A percentile compares a stretch with the other conserved stretches of the same genome.
These are phyloP conservation scores for Schizosaccharomyces pombe DNA, from an alignment of 805 yeast species.

Conservation along the genomic window DNA sequence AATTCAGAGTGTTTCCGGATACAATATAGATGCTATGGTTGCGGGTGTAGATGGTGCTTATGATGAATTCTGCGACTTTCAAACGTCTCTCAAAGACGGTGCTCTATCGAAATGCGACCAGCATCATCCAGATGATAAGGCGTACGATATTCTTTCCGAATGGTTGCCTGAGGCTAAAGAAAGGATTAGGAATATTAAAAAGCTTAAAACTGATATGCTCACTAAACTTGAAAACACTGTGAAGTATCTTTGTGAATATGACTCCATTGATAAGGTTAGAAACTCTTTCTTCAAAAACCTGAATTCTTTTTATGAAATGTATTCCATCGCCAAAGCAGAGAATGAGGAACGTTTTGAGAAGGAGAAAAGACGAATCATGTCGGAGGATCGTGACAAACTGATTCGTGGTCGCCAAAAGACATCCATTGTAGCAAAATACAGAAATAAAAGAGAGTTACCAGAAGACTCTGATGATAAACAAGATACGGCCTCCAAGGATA, in stretches of 20 bases:
- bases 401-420: too few relatives aligned
- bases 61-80: conserved; percentile 19
- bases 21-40: not conserved
- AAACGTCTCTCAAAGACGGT: conserved; percentile 58
- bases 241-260: not conserved
- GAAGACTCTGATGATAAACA: not conserved
- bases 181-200: conserved; percentile 22
- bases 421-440: too few relatives aligned
- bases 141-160: conserved; percentile 35
- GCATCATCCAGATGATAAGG: conserved; percentile 67
- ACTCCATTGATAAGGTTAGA: not conserved
- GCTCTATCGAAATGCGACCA: conserved; percentile 54
- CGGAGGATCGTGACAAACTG: too few relatives aligned
- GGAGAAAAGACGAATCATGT: too few relatives aligned
- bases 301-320: not conserved
- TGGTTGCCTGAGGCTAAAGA: conserved; percentile 53
- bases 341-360: too few relatives aligned
- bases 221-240: not conserved
- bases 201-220: not conserved
- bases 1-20: not conserved
- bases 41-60: not conserved
- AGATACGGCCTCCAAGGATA: not conserved
- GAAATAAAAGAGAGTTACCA: too few relatives aligned
- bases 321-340: not conserved
- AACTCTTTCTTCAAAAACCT: not conserved